These are phyloP conservation scores for Delitschia confertaspora DNA, from an alignment of 495 filamentous ascomycete genomes.

Conservation along the genomic window DNA sequence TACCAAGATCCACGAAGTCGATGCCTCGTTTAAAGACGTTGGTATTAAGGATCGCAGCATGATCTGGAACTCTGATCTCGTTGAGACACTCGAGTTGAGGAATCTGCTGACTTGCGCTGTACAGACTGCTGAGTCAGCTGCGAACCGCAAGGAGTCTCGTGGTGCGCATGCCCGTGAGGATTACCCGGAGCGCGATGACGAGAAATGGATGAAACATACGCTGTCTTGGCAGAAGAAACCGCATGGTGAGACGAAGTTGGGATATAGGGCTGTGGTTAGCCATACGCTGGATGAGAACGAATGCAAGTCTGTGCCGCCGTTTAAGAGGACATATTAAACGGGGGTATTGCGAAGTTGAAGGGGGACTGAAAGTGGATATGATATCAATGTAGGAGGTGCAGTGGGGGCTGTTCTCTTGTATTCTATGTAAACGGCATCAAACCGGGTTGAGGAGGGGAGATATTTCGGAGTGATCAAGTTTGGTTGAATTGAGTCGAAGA, in stretches of 20 bases:
- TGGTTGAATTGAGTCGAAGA: too few relatives aligned
- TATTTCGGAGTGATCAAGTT: too few relatives aligned
- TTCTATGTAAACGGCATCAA: conserved; percentile 27
- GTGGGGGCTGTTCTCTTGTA: conserved; percentile 16
- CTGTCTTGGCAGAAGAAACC: conserved; percentile 81
- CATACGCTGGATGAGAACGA: conserved; percentile 38
- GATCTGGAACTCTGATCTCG: conserved; percentile 98
- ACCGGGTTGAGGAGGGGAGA: too few relatives aligned
- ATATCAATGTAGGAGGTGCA: too few relatives aligned
- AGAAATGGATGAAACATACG: conserved; percentile 98
- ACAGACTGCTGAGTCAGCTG: conserved; percentile 80
- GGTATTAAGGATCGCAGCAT: conserved; percentile 96
- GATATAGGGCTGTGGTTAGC: conserved; percentile 31
- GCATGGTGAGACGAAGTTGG: conserved; percentile 33
- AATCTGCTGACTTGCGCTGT: conserved; percentile 92
- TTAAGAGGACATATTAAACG: conserved; percentile 36
- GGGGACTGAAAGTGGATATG: not conserved
- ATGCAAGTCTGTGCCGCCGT: conserved; percentile 38
- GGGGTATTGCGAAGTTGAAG: too few relatives aligned
- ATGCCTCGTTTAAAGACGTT: conserved; percentile 68
- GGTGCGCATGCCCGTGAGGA: conserved; percentile 94
- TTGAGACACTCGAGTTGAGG: conserved; percentile 87
- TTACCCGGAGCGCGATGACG: conserved; percentile 84
- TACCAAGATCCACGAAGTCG: conserved; percentile 66
- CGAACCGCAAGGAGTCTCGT: conserved; percentile 86